Conservation (phyloP, 108 stramenopile species). For the Skeletonema potamos region DNA sequence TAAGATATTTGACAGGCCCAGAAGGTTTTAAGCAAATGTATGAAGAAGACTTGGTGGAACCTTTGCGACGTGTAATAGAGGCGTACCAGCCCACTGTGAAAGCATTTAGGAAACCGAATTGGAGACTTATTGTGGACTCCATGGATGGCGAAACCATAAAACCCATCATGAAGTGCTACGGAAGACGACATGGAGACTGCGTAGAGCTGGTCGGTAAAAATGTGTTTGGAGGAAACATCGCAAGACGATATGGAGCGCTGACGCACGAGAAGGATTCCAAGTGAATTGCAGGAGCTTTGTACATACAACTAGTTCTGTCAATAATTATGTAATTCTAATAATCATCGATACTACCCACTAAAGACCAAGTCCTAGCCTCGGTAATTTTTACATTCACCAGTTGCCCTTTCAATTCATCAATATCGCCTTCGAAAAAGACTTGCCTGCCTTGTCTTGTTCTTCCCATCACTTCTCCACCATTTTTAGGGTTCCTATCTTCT, state of each 20-base stretch:
- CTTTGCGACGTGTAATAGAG: conserved; percentile 1
- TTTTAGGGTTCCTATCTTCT: conserved; percentile 87
- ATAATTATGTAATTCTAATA: not conserved
- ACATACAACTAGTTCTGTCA: not conserved
- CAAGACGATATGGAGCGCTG: not conserved
- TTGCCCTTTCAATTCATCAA: conserved; percentile 71
- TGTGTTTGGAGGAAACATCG: not conserved
- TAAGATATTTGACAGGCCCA: not conserved
- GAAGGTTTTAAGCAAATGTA: not conserved
- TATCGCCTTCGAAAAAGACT: conserved; percentile 86
- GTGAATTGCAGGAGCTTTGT: not conserved
- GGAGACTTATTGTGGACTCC: not conserved
- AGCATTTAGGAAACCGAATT: not conserved
- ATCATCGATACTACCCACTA: conserved; percentile 43
- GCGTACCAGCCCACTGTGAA: not conserved
- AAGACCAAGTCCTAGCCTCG: conserved; percentile 84
- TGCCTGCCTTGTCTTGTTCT: conserved; percentile 85
- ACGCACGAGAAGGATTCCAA: not conserved
- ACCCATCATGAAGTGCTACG: not conserved
- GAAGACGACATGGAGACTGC: not conserved
- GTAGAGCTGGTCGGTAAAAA: not conserved
- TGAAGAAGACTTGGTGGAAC: not conserved
- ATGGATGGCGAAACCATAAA: not conserved
- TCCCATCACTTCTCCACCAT: conserved; percentile 84
- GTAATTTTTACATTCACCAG: conserved; percentile 70